A percentile compares a stretch with the other conserved stretches of the same genome.
Evolutionary conservation across 2,329 filamentous ascomycete species (phyloP).

Genomic region (Colletotrichum camelliae): DNA sequence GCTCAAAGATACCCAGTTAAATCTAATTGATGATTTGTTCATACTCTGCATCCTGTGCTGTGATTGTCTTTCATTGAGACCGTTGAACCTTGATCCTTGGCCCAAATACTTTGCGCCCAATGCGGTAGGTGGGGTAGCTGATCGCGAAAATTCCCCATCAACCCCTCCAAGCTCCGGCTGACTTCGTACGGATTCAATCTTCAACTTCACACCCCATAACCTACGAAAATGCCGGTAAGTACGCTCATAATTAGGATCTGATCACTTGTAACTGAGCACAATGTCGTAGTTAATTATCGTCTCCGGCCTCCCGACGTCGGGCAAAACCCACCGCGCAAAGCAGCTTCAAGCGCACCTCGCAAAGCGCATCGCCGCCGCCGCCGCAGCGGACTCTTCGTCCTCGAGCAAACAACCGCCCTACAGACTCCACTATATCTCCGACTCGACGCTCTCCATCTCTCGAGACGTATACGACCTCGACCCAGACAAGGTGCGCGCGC

Average conservation of each 20-base stretch:
- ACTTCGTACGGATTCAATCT: not conserved
- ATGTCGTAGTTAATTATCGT: constrained; percentile 70
- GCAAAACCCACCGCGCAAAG: constrained; percentile 69
- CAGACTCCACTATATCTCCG: constrained; percentile 76
- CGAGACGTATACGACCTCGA: constrained; percentile 75
- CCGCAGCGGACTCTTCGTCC: constrained; percentile 27
- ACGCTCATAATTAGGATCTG: not conserved
- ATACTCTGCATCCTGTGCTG: not conserved
- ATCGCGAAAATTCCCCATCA: constrained; percentile 5
- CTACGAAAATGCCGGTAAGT: not conserved
- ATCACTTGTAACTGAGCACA: not conserved
- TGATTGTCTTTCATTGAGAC: not conserved
- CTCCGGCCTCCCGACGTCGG: constrained; percentile 70
- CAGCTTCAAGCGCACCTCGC: constrained; percentile 72
- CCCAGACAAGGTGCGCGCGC: constrained; percentile 52
- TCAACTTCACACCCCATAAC: not conserved
- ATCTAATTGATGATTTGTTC: not conserved
- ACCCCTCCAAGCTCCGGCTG: not conserved
- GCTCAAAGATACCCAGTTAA: constrained; percentile 1
- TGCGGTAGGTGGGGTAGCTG: constrained; percentile 18
- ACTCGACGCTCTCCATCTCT: constrained; percentile 72
- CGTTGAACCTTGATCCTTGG: not conserved
- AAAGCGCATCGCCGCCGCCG: constrained; percentile 54
- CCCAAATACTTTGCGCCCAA: not conserved
- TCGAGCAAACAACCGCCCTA: constrained; percentile 44